phyloP scores from a whole-genome alignment of 2,329 filamentous ascomycete species.

The Pseudocercospora fijiensis region DNA sequence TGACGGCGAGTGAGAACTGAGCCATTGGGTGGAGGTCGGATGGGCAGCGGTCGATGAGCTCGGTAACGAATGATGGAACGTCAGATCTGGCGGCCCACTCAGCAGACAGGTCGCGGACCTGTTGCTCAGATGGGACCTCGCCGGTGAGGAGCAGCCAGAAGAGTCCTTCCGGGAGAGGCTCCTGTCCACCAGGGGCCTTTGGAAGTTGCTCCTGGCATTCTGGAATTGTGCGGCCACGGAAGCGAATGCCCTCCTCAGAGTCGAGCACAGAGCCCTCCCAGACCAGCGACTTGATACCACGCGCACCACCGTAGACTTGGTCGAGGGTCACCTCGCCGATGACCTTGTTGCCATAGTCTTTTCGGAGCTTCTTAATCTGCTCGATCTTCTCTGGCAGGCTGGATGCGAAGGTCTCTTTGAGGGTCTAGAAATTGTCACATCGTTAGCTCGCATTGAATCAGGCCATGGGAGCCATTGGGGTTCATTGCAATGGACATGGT shows the following conservation, averaged over 20 bases:
- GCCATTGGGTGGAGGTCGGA: constrained; percentile 99
- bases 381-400: constrained; percentile 95
- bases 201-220: constrained; percentile 97
- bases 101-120: constrained; percentile 95
- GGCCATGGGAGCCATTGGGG: background rate
- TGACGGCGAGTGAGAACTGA: constrained; percentile 97
- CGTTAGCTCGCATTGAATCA: constrained; percentile 1
- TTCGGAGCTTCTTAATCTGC: constrained; percentile 97
- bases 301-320: constrained; percentile 98
- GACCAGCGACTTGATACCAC: constrained; percentile 96
- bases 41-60: constrained; percentile 99
- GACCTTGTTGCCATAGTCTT: constrained; percentile 95
- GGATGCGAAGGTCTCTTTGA: constrained; percentile 98
- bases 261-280: constrained; percentile 99
- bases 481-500: background rate
- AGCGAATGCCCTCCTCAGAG: constrained; percentile 97
- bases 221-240: constrained; percentile 98
- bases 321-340: constrained; percentile 97
- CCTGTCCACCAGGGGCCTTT: constrained; percentile 92
- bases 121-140: constrained; percentile 95
- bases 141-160: constrained; percentile 99
- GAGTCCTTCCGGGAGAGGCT: constrained; percentile 96
- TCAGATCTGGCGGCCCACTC: constrained; percentile 98
- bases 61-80: constrained; percentile 96
- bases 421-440: constrained; percentile 59